Conservation (phyloP, 2,329 filamentous ascomycete species). For the Colletotrichum ledebouriae region DNA sequence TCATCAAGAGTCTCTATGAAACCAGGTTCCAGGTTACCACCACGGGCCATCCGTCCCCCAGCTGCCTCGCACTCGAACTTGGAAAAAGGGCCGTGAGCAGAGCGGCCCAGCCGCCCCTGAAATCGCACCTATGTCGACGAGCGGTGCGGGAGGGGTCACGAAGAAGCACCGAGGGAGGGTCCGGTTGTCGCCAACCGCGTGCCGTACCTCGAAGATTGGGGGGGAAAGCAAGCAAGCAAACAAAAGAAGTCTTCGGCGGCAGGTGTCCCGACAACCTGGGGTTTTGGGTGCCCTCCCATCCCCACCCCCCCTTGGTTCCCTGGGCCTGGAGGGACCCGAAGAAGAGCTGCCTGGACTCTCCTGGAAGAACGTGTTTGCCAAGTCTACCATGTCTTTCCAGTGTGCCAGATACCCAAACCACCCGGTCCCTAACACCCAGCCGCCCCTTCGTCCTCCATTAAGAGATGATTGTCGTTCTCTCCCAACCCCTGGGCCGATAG, state of each 20-base stretch:
- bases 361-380: neutral
- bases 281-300: neutral
- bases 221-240: neutral
- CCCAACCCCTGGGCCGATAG: neutral
- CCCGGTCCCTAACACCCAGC: neutral
- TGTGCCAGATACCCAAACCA: neutral
- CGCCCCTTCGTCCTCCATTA: neutral
- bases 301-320: too few species aligned
- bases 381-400: neutral
- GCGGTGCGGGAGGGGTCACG: constrained; percentile 2
- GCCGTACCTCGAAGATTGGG: neutral
- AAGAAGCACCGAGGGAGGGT: constrained; percentile 24
- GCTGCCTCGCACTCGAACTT: neutral
- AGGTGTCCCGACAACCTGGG: constrained; percentile 19
- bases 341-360: neutral
- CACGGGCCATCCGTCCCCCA: neutral
- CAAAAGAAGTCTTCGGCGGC: constrained; percentile 14
- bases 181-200: constrained; percentile 8
- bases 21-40: neutral
- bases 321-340: too few species aligned
- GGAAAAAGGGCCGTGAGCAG: constrained; percentile 2
- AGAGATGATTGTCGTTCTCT: constrained; percentile 3
- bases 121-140: constrained; percentile 15
- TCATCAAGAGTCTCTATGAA: neutral
- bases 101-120: neutral